Evolutionary conservation across 148 eudicot genomes (phyloP), one percentile per base, ranked within the genome.

Genomic region (Diospyros lotus): DNA sequence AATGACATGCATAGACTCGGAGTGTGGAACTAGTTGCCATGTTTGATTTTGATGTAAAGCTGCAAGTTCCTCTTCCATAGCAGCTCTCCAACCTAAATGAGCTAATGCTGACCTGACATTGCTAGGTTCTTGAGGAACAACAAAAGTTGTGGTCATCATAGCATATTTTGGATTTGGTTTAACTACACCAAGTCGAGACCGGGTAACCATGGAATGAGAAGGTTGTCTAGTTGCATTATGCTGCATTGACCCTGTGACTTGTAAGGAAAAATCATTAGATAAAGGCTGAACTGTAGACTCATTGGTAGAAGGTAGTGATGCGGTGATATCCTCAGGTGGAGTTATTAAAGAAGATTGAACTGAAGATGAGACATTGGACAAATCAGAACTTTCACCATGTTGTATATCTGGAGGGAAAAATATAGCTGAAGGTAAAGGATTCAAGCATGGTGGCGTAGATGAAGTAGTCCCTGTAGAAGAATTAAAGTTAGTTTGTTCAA

Each of bases 281-380:
- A n/a, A 52, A 9, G 55, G 2, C 1, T 9, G 9, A 52, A 52
- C 10, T 39, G 17, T 52, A 39, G 3, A 28, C 52, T 6, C 52
- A 48, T 4, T 7, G 7, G 52, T 48, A 48, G 7, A 7, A 48
- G 52, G 7, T 48, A 7, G 7, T 48, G 52, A 48, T 48, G 52
- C 7, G 7, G 52, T 7, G 7, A 7, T 4, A 48, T 3, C 7
- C 52, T 4, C 4, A 48, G 52, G 4, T 48, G 52, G 52, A 4
- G 7, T 4, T 48, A 48, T 9, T 53, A 75, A 3, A 43, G 72
- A 41, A 72, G 55, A 1, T 75, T 65, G 66, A 75, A 75, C 8
- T 54, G 41, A 54, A 75, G 28, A 41, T 64, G 14, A 11, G 78
- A 75, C 2, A 65, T 54, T 3, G 77, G 62, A n/a, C n/a, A 11